phyloP scores from a whole-genome alignment of 352 stramenopile genomes.

The Globisporangium canariense region DNA sequence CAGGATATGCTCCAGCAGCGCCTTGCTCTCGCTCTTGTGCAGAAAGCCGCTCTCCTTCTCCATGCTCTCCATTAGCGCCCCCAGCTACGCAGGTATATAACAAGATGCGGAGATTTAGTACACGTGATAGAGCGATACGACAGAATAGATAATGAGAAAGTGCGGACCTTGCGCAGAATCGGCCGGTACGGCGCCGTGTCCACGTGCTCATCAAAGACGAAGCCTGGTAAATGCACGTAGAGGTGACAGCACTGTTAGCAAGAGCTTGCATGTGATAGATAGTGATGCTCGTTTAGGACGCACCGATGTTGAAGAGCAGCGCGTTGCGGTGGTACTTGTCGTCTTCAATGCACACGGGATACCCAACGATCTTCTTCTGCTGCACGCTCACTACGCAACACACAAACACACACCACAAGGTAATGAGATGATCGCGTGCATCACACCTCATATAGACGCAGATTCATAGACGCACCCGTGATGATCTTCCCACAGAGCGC shows the following conservation, averaged over 20 bases:
- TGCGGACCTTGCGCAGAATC: conserved; percentile 72
- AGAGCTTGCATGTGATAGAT: no score
- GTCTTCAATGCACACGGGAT: conserved; percentile 85
- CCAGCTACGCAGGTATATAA: conserved; percentile 24
- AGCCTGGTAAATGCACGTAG: conserved; percentile 28
- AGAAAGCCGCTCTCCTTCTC: conserved; percentile 87
- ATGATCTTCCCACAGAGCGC: conserved; percentile 86
- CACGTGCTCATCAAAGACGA: conserved; percentile 79
- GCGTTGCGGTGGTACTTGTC: conserved; percentile 90
- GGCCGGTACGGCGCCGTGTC: conserved; percentile 77
- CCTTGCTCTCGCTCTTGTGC: conserved; percentile 60
- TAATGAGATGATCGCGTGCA: not conserved
- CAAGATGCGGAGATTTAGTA: not conserved
- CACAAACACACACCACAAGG: not conserved
- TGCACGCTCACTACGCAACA: conserved; percentile 54
- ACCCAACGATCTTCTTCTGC: conserved; percentile 84
- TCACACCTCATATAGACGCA: not conserved
- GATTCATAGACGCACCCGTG: conserved; percentile 35
- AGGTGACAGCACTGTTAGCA: not conserved
- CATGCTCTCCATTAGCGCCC: conserved; percentile 82
- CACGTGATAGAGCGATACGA: not conserved
- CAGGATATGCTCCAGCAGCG: conserved; percentile 58
- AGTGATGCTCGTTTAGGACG: not conserved
- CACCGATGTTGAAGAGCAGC: conserved; percentile 86
- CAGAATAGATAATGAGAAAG: not conserved